These are phyloP conservation scores for Kappamyces sp. DNA, from an alignment of 192 early-diverging fungal genomes.

Conservation along the genomic window DNA sequence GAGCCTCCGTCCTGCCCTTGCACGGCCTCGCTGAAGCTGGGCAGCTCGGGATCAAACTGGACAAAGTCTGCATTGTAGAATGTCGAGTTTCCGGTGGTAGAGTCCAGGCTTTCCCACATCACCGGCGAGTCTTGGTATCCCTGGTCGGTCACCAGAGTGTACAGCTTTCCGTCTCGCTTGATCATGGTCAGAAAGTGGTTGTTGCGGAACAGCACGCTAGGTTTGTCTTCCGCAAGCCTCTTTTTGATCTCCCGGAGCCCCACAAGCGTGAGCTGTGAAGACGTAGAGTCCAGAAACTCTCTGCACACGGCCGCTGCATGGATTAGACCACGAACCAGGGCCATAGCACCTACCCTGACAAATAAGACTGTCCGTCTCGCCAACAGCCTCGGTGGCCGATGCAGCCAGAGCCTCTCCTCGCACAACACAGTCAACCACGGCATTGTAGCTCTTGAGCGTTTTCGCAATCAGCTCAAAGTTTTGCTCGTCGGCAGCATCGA, in stretches of 20 bases:
- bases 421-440: constrained; percentile 71
- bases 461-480: constrained; percentile 50
- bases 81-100: too few species aligned
- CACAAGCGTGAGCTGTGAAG: constrained; percentile 77
- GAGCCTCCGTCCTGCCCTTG: too few species aligned
- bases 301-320: constrained; percentile 49
- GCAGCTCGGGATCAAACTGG: too few species aligned
- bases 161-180: constrained; percentile 30
- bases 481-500: constrained; percentile 54
- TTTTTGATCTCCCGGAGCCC: constrained; percentile 67
- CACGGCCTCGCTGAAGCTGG: too few species aligned
- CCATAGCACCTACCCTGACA: constrained; percentile 8
- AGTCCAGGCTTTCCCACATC: constrained; percentile 39
- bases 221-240: constrained; percentile 43
- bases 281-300: constrained; percentile 68
- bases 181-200: constrained; percentile 64
- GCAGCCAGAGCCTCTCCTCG: constrained; percentile 42
- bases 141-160: constrained; percentile 44
- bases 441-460: constrained; percentile 67
- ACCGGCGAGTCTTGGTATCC: constrained; percentile 29
- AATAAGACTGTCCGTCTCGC: constrained; percentile 12
- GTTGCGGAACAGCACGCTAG: constrained; percentile 86
- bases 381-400: constrained; percentile 1
- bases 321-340: background rate
- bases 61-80: too few species aligned